Percentiles rank a stretch among this genome's conserved stretches.
phyloP scores from a whole-genome alignment of 768 basidiomycete species.

The Calocybe indica region DNA sequence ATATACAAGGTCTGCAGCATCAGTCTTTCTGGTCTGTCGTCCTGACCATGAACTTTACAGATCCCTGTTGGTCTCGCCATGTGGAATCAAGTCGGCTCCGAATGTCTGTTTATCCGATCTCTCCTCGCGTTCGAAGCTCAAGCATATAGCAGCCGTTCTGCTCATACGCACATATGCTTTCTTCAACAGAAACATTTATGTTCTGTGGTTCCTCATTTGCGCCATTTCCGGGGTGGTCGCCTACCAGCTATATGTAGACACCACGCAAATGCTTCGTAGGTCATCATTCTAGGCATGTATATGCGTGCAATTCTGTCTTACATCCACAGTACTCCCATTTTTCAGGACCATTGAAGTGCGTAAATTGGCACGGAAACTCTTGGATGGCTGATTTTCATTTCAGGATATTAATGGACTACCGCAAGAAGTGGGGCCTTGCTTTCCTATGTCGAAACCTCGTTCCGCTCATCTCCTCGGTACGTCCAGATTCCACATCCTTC shows the following conservation, averaged over 20 bases:
- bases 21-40: too few species aligned
- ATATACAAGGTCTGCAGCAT: conserved; percentile 53
- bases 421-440: conserved; percentile 63
- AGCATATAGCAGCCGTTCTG: conserved; percentile 51
- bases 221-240: conserved; percentile 70
- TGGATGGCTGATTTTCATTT: too few species aligned
- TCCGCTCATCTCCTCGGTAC: conserved; percentile 77
- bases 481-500: conserved; percentile 10
- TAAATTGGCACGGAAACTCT: too few species aligned
- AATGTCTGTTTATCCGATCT: conserved; percentile 39
- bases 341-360: too few species aligned
- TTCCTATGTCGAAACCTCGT: conserved; percentile 78
- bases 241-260: conserved; percentile 78
- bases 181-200: conserved; percentile 70
- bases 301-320: neutral
- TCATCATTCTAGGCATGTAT: conserved; percentile 2
- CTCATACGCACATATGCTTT: conserved; percentile 84
- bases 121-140: conserved; percentile 7
- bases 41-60: conserved; percentile 26
- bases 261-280: conserved; percentile 72
- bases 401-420: neutral
- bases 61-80: conserved; percentile 77
- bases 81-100: conserved; percentile 85
- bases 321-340: conserved; percentile 52
- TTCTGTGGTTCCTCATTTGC: conserved; percentile 57